These are phyloP conservation scores for Sporisorium reilianum DNA, from an alignment of 1,284 basidiomycete species.

Conservation along the genomic window DNA sequence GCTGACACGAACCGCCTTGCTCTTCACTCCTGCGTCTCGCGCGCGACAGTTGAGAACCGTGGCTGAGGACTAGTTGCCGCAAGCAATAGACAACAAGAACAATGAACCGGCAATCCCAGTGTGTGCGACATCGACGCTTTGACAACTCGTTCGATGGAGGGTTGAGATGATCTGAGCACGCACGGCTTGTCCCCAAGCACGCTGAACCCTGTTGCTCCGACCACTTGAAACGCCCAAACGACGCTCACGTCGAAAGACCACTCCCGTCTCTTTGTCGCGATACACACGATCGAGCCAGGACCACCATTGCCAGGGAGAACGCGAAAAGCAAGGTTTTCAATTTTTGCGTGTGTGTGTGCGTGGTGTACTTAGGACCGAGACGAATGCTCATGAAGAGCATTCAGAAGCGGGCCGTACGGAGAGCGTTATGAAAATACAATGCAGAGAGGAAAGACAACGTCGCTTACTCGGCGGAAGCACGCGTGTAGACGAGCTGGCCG, in stretches of 20 bases:
- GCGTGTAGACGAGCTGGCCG: conserved; percentile 88
- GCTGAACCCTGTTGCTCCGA: no score
- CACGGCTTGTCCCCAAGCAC: no score
- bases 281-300: not conserved
- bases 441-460: not conserved
- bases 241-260: not conserved
- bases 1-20: conserved; percentile 3
- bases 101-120: not conserved
- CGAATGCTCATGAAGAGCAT: no score
- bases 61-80: conserved; percentile 38
- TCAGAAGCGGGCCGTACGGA: not conserved
- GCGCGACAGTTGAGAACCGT: conserved; percentile 31
- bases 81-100: no score
- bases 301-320: not conserved
- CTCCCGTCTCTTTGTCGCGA: not conserved
- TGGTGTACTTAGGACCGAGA: not conserved
- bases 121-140: not conserved
- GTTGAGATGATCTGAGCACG: not conserved
- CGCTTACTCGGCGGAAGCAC: conserved; percentile 54
- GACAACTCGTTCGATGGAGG: no score
- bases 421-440: conserved; percentile 6
- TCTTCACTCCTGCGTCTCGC: not conserved
- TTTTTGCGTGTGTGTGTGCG: conserved; percentile 13
- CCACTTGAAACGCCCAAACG: no score
- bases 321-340: conserved; percentile 6